Conservation (phyloP, 495 filamentous ascomycete genomes). For the Trichoderma erinaceum region DNA sequence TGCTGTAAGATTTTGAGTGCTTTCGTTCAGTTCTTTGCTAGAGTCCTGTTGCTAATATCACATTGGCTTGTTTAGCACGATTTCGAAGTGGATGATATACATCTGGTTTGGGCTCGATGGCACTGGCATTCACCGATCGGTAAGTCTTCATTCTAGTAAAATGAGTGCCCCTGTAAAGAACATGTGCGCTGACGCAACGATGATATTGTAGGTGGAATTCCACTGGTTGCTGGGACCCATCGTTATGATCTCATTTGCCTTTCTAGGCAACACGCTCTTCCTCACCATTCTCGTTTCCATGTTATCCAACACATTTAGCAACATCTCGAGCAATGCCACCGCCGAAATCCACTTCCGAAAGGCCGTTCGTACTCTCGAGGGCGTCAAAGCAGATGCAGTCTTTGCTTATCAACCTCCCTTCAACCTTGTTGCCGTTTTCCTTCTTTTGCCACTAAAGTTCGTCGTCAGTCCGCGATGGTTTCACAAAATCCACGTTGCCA, state of each 20-base stretch:
- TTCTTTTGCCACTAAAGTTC: constrained; percentile 61
- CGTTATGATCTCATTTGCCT: constrained; percentile 66
- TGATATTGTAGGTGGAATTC: constrained; percentile 42
- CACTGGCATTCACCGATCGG: constrained; percentile 60
- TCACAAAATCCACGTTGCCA: constrained; percentile 67
- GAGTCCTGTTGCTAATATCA: constrained; percentile 19
- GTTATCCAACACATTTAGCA: constrained; percentile 65
- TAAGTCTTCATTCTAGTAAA: constrained; percentile 21
- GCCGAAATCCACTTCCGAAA: constrained; percentile 67
- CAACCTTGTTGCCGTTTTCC: constrained; percentile 60
- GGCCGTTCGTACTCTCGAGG: constrained; percentile 68
- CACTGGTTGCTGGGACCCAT: constrained; percentile 61
- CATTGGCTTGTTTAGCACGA: constrained; percentile 37
- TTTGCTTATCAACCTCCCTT: constrained; percentile 70
- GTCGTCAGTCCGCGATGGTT: constrained; percentile 63
- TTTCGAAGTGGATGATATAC: constrained; percentile 75
- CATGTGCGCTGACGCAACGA: not conserved
- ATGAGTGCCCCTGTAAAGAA: not conserved
- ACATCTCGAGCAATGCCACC: constrained; percentile 55
- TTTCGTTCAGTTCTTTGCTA: not conserved
- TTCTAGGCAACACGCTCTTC: constrained; percentile 71
- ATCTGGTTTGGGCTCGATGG: constrained; percentile 76
- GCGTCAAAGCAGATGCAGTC: constrained; percentile 66
- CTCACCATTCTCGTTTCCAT: constrained; percentile 71
- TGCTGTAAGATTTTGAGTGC: constrained; percentile 28